Percentiles rank a stretch among this genome's conserved stretches.
Conservation (phyloP, 108 stramenopile species). For the Discostella stelligeroides region DNA sequence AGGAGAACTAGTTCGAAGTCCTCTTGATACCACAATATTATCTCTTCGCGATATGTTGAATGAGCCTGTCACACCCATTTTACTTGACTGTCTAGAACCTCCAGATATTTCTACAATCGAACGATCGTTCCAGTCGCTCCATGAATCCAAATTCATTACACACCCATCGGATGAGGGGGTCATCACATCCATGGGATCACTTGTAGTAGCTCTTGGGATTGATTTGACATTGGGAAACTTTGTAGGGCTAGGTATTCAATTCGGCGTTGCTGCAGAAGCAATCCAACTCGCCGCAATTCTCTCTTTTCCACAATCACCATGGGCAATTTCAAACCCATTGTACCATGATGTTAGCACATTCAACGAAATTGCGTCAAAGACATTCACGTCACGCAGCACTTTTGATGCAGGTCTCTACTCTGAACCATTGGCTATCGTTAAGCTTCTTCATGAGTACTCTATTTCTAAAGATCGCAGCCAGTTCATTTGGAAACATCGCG, state of each 20-base stretch:
- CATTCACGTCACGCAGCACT: conserved; percentile 60
- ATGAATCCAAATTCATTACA: conserved; percentile 67
- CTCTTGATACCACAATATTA: conserved; percentile 79
- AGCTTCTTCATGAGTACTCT: conserved; percentile 68
- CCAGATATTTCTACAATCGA: conserved; percentile 73
- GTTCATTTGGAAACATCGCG: conserved; percentile 52
- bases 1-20: conserved; percentile 83
- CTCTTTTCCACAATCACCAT: conserved; percentile 77
- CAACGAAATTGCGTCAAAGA: conserved; percentile 53
- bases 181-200: conserved; percentile 72
- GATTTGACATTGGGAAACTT: conserved; percentile 77
- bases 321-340: conserved; percentile 71
- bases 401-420: conserved; percentile 83
- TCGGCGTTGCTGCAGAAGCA: conserved; percentile 81
- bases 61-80: conserved; percentile 65
- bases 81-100: conserved; percentile 83
- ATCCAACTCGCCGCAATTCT: conserved; percentile 83
- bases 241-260: conserved; percentile 86
- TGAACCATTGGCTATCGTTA: conserved; percentile 75
- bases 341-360: conserved; percentile 59
- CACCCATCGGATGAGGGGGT: conserved; percentile 62
- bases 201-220: conserved; percentile 78
- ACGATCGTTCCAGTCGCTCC: conserved; percentile 73
- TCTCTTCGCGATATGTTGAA: conserved; percentile 78
- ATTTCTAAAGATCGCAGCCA: conserved; percentile 24